Evolutionary conservation across 371 early-diverging fungal species (phyloP), one percentile per base, ranked within the genome.

Genomic region (Mortierella sp.): DNA sequence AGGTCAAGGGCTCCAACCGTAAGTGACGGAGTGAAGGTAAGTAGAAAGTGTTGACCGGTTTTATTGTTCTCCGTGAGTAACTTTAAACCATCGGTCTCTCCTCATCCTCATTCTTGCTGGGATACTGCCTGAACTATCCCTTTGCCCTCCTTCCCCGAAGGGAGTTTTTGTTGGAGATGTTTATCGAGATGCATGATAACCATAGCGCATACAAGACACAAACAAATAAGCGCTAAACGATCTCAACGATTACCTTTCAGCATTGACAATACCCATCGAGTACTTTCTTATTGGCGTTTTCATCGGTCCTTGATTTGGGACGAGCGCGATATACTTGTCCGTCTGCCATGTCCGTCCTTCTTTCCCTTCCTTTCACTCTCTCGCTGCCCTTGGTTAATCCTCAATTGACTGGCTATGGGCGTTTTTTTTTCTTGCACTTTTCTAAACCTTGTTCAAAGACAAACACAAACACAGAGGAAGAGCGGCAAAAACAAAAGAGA

Each of bases 161-260:
- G 18, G 16, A 18, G 5, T 32, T 8, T 65, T 38, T 65, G 5
- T 56, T 32, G 74, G 21, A 51, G 74, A 38, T 74, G 74, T 41
- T 74, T 74, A 74, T 55, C 54, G 58, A 18, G 38, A 55, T 41
- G 16, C 56, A 56, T 51, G 51, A 5, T 51, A 56, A 21, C 65
- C 38, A 74, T 74, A 56, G 58, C 51, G 74, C 32, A 74, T 44
- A 74, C 58, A 74, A 65, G 1, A 38, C 38, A 29, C 51, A 65
- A 65, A 60, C 35, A 60, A 65, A 65, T 35, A 35, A 21, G 35
- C 38, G 21, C 35, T 21, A 65, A 65, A 38, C 35, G 65, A 65
- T 65, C 65, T 65, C 38, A 65, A 65, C 21, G 38, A 21, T 38
- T 38, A 24, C 35, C 0, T 35, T 65, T 21, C 38, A 35, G 65